Base-by-base conservation (phyloP, 169 alveolate species). In the Sarcocystis neurona region DNA sequence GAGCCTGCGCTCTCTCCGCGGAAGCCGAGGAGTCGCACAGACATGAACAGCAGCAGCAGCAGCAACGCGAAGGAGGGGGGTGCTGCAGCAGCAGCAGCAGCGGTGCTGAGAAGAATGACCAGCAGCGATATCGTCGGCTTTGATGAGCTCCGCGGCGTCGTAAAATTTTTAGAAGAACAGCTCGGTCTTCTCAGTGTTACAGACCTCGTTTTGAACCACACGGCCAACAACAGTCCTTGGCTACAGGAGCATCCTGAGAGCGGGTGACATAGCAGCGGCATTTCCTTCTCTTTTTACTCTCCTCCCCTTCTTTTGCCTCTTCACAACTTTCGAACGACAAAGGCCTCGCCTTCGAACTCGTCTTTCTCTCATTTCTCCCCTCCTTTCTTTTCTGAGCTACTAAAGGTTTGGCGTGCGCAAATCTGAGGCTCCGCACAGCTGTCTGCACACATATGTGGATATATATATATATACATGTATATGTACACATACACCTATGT, bases 121-220 rank as follows among this genome's bases (percentile, higher is more conserved):
- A 77, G 68, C 47, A 47, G 68, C 68, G 85, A 77, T 0, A n/a
- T 47, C 46, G 85, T 46, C 30, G 85, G 85, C 68, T 30, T 77
- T 47, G 68, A 58, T 34, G 63, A 48, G 6, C 44, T 82, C 89
- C 88, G 92, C 84, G 86, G 94, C 43, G 92, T 93, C 6, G 90
- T 97, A 8, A 70, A 74, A 37, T 85, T 93, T 72, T 37, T 96
- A 6, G 94, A 94, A 88, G 92, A 91, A 23, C 93, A 94, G 44
- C 92, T 90, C 78, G 97, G 97, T 5, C 84, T 96, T 32, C 91
- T 96, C n/a, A 92, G 97, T 48, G 92, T 97, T n/a, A 93, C 96
- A 56, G 99, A 97, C 92, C 89, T 97, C 53, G 98, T 97, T 20
- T 90, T 97, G 30, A 97, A 97, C 90, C 99, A 97, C 89, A 96